Conservation (phyloP, 805 yeast genomes). For the Spathaspora arborariae region DNA sequence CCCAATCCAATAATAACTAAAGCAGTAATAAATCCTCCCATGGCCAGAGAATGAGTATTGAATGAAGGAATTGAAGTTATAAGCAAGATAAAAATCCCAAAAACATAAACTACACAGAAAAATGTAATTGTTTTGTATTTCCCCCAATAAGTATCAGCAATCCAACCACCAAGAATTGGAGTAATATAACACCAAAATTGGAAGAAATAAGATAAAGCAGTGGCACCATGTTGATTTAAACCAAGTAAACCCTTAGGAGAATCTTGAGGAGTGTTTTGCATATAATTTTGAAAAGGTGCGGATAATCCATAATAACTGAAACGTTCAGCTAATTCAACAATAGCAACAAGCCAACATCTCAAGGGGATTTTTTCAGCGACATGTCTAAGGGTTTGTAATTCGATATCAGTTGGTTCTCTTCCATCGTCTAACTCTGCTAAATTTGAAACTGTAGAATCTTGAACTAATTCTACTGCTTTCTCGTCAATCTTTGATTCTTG, state of each 20-base stretch:
- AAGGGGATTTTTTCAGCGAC: conserved; percentile 48
- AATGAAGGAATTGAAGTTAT: conserved; percentile 65
- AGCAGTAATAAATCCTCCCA: conserved; percentile 58
- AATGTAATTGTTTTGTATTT: conserved; percentile 63
- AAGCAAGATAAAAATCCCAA: conserved; percentile 60
- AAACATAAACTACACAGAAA: conserved; percentile 55
- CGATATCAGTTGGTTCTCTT: conserved; percentile 49
- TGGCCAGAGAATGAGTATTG: conserved; percentile 43
- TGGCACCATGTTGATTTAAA: conserved; percentile 58
- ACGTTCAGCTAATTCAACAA: conserved; percentile 76
- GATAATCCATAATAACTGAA: conserved; percentile 75
- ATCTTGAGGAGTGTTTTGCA: conserved; percentile 48
- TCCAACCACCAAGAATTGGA: conserved; percentile 70
- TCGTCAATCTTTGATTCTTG: too few relatives aligned
- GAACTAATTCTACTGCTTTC: too few relatives aligned
- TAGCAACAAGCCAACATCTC: conserved; percentile 55
- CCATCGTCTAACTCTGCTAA: conserved; percentile 32
- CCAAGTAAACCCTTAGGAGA: conserved; percentile 48
- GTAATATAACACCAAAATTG: conserved; percentile 80
- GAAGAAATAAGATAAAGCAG: conserved; percentile 67
- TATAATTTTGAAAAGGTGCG: conserved; percentile 73
- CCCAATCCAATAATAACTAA: conserved; percentile 65
- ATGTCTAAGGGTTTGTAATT: conserved; percentile 46
- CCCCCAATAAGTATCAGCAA: conserved; percentile 72
- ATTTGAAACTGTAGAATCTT: too few relatives aligned